Evolutionary conservation across 805 yeast species (phyloP), one percentile per base, ranked within the genome.

Genomic region (Ogataea paradorogensis): DNA sequence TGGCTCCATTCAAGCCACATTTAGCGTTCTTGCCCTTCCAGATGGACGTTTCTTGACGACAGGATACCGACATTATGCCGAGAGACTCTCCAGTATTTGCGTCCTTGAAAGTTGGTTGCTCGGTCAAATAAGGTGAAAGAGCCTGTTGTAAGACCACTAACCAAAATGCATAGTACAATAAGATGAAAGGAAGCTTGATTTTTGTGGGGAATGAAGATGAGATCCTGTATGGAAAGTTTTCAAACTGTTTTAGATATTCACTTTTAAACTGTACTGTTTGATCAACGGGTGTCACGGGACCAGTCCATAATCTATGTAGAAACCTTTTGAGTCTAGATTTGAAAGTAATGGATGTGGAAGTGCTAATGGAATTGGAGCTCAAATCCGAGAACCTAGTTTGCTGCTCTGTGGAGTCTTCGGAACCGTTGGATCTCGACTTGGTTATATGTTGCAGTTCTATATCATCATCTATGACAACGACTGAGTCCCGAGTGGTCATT

Each of bases 21-120:
- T 67, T 71, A 8, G 75, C 78, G 53, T 84, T 84, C 40, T 80
- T 82, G 0, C 95, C 95, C 34, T 57, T 64, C 96, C 96, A 88
- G 43, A 82, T 67, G 27, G 61, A 59, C 15, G 57, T 49, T 28
- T 68, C 71, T 11, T 59, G 65, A 3, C 69, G 59, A 50, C 87
- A 80, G 0, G 80, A 66, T 16, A 82, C 51, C 4, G 78, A 55
- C 1, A 70, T 47, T 2, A 76, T 67, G 11, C 64, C 51, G 4
- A 39, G 22, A 1, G 38, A 32, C 9, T 45, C 32, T 7, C 35
- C 41, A 2, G 49, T 25, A 5, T 24, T 13, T 18, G 39, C 36
- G 33, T 56, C 53, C 9, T 46, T 24, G 20, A 45, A 63, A 42
- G 49, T 45, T 0, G 82, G 76, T 3, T 70, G 65, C 9, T 55